Evolutionary conservation across 2,329 filamentous ascomycete genomes (phyloP).

Genomic region (Calonectria pseudoreteaudii): DNA sequence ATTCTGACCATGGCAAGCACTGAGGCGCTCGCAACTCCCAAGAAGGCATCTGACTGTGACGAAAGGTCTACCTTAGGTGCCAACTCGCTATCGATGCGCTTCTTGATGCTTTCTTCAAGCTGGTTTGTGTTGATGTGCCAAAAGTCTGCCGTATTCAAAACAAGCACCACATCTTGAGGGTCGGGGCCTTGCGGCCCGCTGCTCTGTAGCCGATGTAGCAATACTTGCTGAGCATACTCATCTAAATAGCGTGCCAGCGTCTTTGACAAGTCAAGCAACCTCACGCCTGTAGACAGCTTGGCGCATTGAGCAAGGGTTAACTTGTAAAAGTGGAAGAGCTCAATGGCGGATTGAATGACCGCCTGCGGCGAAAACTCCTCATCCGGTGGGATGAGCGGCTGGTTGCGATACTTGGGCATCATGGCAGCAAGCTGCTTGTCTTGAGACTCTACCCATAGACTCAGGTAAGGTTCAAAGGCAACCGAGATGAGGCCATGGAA

Average conservation of each 20-base stretch:
- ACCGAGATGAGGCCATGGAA: constrained; percentile 95
- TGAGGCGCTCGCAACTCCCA: constrained; percentile 91
- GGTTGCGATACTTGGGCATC: constrained; percentile 88
- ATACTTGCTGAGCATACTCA: constrained; percentile 92
- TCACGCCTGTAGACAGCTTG: constrained; percentile 91
- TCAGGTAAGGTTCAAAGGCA: constrained; percentile 96
- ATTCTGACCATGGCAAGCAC: constrained; percentile 86
- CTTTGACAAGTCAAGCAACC: constrained; percentile 84
- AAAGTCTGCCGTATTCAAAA: constrained; percentile 97
- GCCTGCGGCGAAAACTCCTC: constrained; percentile 93
- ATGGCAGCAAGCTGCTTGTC: constrained; percentile 87
- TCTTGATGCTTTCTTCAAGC: constrained; percentile 93
- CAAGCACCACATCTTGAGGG: constrained; percentile 83
- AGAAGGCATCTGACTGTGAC: constrained; percentile 92
- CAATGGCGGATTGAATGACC: constrained; percentile 93
- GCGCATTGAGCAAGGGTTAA: constrained; percentile 93
- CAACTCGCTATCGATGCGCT: constrained; percentile 85
- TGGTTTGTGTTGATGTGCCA: constrained; percentile 95
- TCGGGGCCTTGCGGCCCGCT: constrained; percentile 65
- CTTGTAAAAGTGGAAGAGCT: constrained; percentile 97
- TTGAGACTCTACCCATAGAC: constrained; percentile 96
- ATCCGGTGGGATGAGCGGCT: constrained; percentile 82
- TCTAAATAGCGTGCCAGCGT: constrained; percentile 94
- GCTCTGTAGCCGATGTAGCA: constrained; percentile 76
- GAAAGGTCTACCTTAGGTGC: constrained; percentile 85